These are phyloP conservation scores for Aureobasidium lini DNA, from an alignment of 2,329 filamentous ascomycete species.

Conservation along the genomic window DNA sequence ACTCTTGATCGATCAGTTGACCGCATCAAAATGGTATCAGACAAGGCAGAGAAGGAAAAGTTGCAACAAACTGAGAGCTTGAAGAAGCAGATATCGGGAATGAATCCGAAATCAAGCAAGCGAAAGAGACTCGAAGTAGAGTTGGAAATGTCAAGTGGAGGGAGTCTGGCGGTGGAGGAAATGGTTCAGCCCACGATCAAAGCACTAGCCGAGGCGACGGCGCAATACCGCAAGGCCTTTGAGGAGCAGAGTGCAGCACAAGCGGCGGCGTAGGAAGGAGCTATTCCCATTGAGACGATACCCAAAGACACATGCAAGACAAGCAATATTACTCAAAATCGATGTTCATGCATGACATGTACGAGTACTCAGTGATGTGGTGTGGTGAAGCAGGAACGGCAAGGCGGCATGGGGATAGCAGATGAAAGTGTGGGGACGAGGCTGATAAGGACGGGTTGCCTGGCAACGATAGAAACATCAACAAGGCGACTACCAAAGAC, in stretches of 20 bases:
- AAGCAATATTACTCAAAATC: background rate
- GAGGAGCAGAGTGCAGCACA: conserved; percentile 43
- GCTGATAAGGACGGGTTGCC: conserved; percentile 8
- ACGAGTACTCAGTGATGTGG: background rate
- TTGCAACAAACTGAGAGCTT: conserved; percentile 57
- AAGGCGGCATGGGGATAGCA: background rate
- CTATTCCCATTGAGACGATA: background rate
- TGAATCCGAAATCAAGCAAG: conserved; percentile 65
- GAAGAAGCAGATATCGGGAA: conserved; percentile 62
- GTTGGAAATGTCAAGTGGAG: conserved; percentile 62
- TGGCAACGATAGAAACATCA: conserved; percentile 8
- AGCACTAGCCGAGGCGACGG: conserved; percentile 62
- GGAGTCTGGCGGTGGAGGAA: conserved; percentile 64
- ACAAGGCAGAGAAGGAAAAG: conserved; percentile 69
- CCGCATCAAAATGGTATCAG: conserved; percentile 72
- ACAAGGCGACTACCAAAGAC: background rate
- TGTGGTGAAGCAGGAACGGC: background rate
- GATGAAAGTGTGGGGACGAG: conserved; percentile 1
- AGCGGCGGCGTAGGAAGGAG: background rate
- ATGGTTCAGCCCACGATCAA: conserved; percentile 68
- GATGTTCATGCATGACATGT: background rate
- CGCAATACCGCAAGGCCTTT: conserved; percentile 64
- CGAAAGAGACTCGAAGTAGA: conserved; percentile 58
- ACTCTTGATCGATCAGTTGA: conserved; percentile 69
- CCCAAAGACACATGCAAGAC: background rate